Evolutionary conservation across 1,284 basidiomycete genomes (phyloP).

Genomic region (Abortiporus biennis): DNA sequence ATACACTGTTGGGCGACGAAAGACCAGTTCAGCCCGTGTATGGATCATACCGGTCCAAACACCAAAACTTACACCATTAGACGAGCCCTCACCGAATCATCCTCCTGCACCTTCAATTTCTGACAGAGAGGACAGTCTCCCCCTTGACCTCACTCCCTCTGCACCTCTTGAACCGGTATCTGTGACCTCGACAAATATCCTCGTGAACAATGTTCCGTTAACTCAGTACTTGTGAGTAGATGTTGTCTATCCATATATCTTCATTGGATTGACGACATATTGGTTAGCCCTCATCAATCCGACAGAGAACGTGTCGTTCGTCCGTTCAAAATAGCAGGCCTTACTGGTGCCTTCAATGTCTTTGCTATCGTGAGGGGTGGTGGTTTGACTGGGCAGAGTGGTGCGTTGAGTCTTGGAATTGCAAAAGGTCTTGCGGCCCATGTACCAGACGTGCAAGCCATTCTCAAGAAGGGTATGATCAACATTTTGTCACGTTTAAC

Average conservation of each 20-base stretch:
- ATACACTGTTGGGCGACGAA: conserved; percentile 81
- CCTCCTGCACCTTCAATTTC: neutral
- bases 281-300: conserved; percentile 40
- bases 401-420: conserved; percentile 83
- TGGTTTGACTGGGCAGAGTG: conserved; percentile 86
- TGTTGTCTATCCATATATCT: neutral
- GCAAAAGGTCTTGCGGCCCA: conserved; percentile 77
- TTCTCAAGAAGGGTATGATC: conserved; percentile 68
- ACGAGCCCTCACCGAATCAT: conserved; percentile 4
- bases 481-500: conserved; percentile 3
- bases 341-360: conserved; percentile 90
- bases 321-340: conserved; percentile 79
- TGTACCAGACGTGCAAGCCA: conserved; percentile 54
- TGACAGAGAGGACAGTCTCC: conserved; percentile 3
- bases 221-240: conserved; percentile 62
- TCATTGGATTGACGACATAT: neutral
- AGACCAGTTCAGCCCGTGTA: conserved; percentile 83
- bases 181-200: conserved; percentile 35
- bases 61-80: conserved; percentile 6
- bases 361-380: conserved; percentile 88
- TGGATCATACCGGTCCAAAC: conserved; percentile 84
- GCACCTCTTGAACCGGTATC: conserved; percentile 12
- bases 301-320: conserved; percentile 81
- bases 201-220: conserved; percentile 83
- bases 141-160: conserved; percentile 6